Evolutionary conservation across 2,329 filamentous ascomycete species (phyloP), one percentile per base, ranked within the genome.

Genomic region (Alternaria conjuncta): DNA sequence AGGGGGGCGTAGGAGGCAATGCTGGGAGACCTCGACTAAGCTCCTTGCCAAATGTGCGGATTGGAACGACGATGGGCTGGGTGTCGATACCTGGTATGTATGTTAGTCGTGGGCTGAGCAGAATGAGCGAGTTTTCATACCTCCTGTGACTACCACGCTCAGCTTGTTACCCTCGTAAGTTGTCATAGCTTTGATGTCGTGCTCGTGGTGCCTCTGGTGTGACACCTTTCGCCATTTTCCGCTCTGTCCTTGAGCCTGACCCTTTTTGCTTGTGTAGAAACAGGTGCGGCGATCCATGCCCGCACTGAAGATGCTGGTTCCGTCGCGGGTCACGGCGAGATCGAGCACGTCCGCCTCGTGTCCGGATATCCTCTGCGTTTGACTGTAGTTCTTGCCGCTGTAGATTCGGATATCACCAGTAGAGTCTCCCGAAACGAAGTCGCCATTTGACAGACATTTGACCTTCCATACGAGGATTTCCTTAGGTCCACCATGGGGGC

Each of bases 181-280:
- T 32, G 94, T 92, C 88, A 98, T 92, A 1, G 93, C 88, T 83
- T 98, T 98, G 73, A 98, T 94, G 82, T 99, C 96, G 79, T 98
- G 94, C 49, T 91, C 89, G 77, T 99, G 96, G 76, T 95, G 94
- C 75, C 93, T 87, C 69, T 92, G 87, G 76, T 97, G 93, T 80
- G 89, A 92, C n/a, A 93, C 86, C 79, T 96, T 95, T 62, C 88
- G 88, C 96, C 96, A 99, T 25, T 75, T 75, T 21, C 73, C 75
- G 10, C 60, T 66, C 90, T 88, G 68, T 78, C 80, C 69, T 43
- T 68, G 71, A 10, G 63, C 59, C 3, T 63, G 61, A 3, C 68
- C 65, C 32, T 75, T 77, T 63, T 74, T 76, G 49, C 71, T 73
- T 1, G 90, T 92, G 82, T 96, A 97, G 49, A 95, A 84, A 6